Evolutionary conservation across 2,329 filamentous ascomycete genomes (phyloP), one percentile per base, ranked within the genome.

Genomic region (Iodosphaeria phyllophila): DNA sequence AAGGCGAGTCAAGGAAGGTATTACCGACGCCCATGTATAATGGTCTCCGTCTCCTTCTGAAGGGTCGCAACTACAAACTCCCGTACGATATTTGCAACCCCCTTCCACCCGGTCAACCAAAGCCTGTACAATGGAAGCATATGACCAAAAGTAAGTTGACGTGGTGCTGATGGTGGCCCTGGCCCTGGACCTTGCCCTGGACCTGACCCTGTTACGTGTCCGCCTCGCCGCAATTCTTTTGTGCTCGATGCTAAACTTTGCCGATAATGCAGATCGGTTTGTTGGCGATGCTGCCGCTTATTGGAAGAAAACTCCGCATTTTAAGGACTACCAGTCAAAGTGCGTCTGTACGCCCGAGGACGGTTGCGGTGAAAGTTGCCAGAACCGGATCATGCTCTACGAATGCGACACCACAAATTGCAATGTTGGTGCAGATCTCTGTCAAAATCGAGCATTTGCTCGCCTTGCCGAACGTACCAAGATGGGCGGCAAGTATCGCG

Each of bases 301-400:
- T 38, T 92, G 83, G 80, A 78, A 78, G 46, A 82, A 80, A 41
- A 70, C 64, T 20, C 75, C 75, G 18, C 68, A 74, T 30, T 66
- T 74, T 37, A 71, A 82, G 38, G 66, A 79, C 32, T 80, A 75
- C 30, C 67, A 70, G 29, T 78, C 74, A 30, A 74, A 70, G 43
- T 92, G 83, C 43, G 71, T 82, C 29, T 92, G 83, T 52, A 70
- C 56, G 20, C 58, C 65, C 5, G 77, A 84, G 26, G 70, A 74
- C 27, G 83, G 82, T 18, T 95, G 89, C 41, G 78, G 72, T 33
- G 82, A 93, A 33, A 65, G 77, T 39, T 98, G 89, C 50, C 78
- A 92, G 43, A 98, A 98, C 47, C 65, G 83, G 32, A 83, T 83
- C 47, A 95, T 95, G 83, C 72, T 92, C 28, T 95, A 93, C 47